Evolutionary conservation across 1,284 basidiomycete genomes (phyloP).

Genomic region (Heterobasidion annosum): DNA sequence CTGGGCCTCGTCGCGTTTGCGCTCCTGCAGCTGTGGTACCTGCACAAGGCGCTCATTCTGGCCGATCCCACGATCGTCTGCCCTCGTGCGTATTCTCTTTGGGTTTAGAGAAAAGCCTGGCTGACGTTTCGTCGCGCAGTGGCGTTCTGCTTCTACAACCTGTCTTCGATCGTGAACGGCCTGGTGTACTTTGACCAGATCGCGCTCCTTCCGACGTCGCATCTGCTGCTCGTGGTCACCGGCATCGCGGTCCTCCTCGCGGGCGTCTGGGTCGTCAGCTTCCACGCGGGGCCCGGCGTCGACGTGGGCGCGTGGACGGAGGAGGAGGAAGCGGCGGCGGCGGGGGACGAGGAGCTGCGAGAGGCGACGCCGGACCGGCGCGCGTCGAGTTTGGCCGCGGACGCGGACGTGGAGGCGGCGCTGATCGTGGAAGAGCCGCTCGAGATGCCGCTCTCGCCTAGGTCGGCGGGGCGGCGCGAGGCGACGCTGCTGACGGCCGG

Average conservation of each 20-base stretch:
- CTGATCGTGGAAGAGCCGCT: constrained; percentile 11
- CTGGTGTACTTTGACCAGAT: constrained; percentile 92
- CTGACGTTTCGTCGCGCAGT: constrained; percentile 31
- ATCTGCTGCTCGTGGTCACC: constrained; percentile 68
- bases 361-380: too few relatives aligned
- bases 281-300: constrained; percentile 36
- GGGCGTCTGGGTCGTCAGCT: constrained; percentile 87
- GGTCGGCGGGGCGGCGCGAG: constrained; percentile 2
- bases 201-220: constrained; percentile 56
- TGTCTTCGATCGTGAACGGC: constrained; percentile 83
- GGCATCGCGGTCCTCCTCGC: constrained; percentile 78
- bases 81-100: constrained; percentile 50
- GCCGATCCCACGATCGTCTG: constrained; percentile 88
- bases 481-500: neutral
- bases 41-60: constrained; percentile 82
- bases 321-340: constrained; percentile 15
- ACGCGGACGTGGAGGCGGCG: neutral
- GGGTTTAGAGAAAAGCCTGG: neutral
- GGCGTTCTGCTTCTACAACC: constrained; percentile 94
- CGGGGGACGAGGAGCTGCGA: neutral
- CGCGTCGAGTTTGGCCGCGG: too few relatives aligned
- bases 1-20: constrained; percentile 65
- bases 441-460: neutral
- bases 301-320: constrained; percentile 48
- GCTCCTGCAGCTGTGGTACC: constrained; percentile 81